phyloP scores from a whole-genome alignment of 2,329 filamentous ascomycete genomes.

The Penicillium crustosum region DNA sequence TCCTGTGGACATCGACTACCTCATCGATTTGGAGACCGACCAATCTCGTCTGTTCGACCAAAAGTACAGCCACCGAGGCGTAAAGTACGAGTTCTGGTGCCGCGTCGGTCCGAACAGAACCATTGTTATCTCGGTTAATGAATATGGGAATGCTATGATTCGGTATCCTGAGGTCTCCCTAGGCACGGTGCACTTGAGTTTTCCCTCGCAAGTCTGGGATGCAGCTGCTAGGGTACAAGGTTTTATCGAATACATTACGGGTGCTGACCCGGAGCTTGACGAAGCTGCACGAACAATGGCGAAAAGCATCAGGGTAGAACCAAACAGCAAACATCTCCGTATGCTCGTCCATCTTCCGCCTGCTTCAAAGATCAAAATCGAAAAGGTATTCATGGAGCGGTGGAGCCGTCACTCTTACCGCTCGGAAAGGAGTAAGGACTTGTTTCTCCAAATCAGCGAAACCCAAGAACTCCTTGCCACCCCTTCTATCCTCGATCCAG shows the following conservation, averaged over 20 bases:
- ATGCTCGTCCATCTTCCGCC: constrained; percentile 32
- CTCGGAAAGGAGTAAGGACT: constrained; percentile 21
- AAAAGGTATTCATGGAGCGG: constrained; percentile 38
- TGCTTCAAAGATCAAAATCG: constrained; percentile 23
- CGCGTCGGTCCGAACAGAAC: constrained; percentile 29
- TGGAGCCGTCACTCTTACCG: constrained; percentile 34
- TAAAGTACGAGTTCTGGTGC: constrained; percentile 45
- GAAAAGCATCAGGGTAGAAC: constrained; percentile 36
- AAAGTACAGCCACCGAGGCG: constrained; percentile 19
- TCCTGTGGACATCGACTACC: constrained; percentile 42
- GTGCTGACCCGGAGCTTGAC: constrained; percentile 27
- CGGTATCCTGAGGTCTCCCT: constrained; percentile 28
- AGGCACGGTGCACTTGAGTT: constrained; percentile 41
- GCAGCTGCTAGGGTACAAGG: constrained; percentile 35
- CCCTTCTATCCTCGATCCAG: constrained; percentile 22
- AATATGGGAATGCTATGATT: constrained; percentile 32
- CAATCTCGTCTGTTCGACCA: constrained; percentile 30
- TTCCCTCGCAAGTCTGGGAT: constrained; percentile 43
- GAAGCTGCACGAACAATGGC: constrained; percentile 34
- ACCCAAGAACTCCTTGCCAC: constrained; percentile 37
- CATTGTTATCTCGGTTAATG: constrained; percentile 37
- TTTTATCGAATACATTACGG: constrained; percentile 21
- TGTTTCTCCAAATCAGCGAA: constrained; percentile 41
- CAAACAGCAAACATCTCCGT: constrained; percentile 25
- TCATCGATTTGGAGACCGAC: constrained; percentile 35